phyloP scores from a whole-genome alignment of 257 asterid genomes.

The Marsdenia floribunda region DNA sequence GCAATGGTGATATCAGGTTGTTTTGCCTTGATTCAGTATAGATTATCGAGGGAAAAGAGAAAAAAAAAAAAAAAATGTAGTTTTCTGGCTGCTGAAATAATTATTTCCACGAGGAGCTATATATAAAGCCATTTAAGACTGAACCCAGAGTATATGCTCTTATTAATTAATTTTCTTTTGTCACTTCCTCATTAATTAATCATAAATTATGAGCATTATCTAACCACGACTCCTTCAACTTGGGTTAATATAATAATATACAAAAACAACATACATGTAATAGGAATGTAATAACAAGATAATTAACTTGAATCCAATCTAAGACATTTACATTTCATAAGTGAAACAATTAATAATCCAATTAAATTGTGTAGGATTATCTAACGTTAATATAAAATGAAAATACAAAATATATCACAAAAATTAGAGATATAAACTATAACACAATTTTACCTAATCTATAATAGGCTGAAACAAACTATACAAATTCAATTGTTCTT shows the following conservation, averaged over 20 bases:
- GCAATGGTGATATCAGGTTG: background rate
- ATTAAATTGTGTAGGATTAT: too few species aligned
- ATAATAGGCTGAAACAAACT: too few species aligned
- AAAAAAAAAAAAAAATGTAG: background rate
- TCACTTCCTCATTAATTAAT: slow-evolving; percentile 17
- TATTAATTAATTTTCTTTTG: slow-evolving; percentile 41
- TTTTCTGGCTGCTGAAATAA: slow-evolving; percentile 11
- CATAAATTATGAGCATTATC: slow-evolving; percentile 5
- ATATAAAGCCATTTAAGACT: slow-evolving; percentile 20
- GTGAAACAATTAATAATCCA: too few species aligned
- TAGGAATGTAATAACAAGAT: too few species aligned
- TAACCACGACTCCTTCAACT: background rate
- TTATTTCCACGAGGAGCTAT: slow-evolving; percentile 17
- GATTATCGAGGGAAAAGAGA: background rate
- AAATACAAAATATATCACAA: too few species aligned
- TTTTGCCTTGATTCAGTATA: background rate
- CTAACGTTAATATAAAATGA: too few species aligned
- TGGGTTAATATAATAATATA: background rate
- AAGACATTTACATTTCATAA: too few species aligned
- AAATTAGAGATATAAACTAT: too few species aligned
- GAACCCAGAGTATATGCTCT: slow-evolving; percentile 22
- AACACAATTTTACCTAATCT: too few species aligned
- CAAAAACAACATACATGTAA: background rate
- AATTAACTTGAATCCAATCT: too few species aligned
- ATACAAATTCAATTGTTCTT: too few species aligned